A percentile compares a stretch with the other conserved stretches of the same genome.
Evolutionary conservation across 1,284 basidiomycete genomes (phyloP).

Genomic region (Tilletia horrida): DNA sequence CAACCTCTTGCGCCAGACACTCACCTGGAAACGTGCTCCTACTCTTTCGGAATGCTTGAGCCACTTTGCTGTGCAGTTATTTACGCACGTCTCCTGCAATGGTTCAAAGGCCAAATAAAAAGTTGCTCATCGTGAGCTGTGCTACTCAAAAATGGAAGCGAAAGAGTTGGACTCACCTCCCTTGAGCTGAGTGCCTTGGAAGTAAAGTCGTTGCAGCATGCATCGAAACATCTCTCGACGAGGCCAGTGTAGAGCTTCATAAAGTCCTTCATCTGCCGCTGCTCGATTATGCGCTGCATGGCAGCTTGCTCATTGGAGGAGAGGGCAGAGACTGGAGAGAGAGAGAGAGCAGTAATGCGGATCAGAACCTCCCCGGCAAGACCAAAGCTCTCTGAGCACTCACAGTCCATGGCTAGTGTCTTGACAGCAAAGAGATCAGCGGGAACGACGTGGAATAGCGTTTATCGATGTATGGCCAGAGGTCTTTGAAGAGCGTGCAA

Average conservation of each 20-base stretch:
- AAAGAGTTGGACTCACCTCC: conserved; percentile 65
- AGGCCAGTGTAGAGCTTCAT: conserved; percentile 91
- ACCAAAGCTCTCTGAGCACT: conserved; percentile 11
- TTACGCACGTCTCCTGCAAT: conserved; percentile 61
- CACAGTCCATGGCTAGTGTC: conserved; percentile 27
- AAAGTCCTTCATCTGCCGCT: conserved; percentile 91
- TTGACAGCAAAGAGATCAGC: too few relatives aligned
- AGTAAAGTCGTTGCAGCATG: conserved; percentile 95
- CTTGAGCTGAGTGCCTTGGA: conserved; percentile 86
- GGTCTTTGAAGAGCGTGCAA: too few relatives aligned
- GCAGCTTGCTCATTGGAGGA: conserved; percentile 48
- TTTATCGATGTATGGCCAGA: too few relatives aligned
- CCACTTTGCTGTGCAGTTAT: conserved; percentile 81
- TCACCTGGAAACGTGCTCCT: conserved; percentile 70
- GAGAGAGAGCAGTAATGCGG: neutral
- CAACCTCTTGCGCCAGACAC: neutral
- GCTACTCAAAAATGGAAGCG: neutral
- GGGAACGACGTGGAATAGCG: too few relatives aligned
- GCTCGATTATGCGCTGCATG: conserved; percentile 53
- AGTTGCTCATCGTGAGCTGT: too few relatives aligned
- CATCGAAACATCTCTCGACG: conserved; percentile 90
- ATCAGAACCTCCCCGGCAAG: neutral
- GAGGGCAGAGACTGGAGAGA: conserved; percentile 46
- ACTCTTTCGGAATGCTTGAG: conserved; percentile 94
- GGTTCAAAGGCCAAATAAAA: neutral